These are phyloP conservation scores for Allantophomopsis cytisporea DNA, from an alignment of 2,329 filamentous ascomycete genomes.

Conservation along the genomic window DNA sequence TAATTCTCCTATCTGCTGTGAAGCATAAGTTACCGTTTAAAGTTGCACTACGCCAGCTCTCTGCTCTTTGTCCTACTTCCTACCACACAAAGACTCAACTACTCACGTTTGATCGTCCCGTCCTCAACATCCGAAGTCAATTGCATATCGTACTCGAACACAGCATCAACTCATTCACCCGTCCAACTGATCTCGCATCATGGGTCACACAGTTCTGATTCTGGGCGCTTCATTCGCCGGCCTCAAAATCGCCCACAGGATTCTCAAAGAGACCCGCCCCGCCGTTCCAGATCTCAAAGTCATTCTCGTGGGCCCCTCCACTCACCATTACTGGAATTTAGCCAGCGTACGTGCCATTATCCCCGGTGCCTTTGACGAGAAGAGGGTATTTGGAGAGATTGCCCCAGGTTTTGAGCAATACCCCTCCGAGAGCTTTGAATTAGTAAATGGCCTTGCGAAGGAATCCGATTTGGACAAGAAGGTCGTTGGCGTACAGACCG, in stretches of 20 bases:
- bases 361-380: constrained; percentile 26
- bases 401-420: constrained; percentile 24
- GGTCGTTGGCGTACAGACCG: constrained; percentile 16
- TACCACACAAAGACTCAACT: no score
- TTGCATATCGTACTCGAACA: no score
- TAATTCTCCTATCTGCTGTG: no score
- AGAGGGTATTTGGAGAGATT: constrained; percentile 30
- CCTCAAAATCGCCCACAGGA: constrained; percentile 34
- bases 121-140: no score
- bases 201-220: constrained; percentile 28
- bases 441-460: constrained; percentile 26
- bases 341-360: constrained; percentile 29
- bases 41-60: no score
- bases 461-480: constrained; percentile 20
- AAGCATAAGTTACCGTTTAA: no score
- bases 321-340: constrained; percentile 31
- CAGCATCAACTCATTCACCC: no score
- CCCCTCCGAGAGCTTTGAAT: constrained; percentile 20
- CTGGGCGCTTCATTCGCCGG: constrained; percentile 41
- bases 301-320: constrained; percentile 25
- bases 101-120: no score
- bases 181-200: neutral
- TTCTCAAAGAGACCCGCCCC: constrained; percentile 35
- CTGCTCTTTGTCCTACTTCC: no score
- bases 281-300: constrained; percentile 20